Base-by-base conservation (phyloP, 2,329 filamentous ascomycete species). In the Cordyceps farinosa region DNA sequence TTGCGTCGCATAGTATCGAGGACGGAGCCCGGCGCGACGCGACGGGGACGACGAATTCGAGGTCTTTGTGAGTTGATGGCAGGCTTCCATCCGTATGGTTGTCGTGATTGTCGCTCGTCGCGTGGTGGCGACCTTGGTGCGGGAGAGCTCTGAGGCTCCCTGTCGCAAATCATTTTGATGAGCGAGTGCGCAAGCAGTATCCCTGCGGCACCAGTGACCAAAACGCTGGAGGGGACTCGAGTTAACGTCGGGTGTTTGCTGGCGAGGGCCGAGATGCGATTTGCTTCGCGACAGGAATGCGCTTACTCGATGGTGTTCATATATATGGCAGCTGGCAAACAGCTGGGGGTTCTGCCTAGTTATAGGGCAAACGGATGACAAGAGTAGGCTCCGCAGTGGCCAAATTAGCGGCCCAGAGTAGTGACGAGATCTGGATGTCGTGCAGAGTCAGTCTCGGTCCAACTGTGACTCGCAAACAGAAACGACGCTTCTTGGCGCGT, bases 1-100 rank as follows among this genome's bases (percentile, higher is more conserved):
- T 86, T 69, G 29, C 81, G 74, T 65, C 80, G 78, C 65, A 87
- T 75, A 51, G 84, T 75, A 65, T 82, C 82, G 68, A 80, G 81
- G 29, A 87, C 73, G 0, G 84, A 86, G 27, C 79, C 79, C 27
- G 74, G 71, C 51, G 79, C 77, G 0, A 77, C 73, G 62, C 70
- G 70, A 65, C 72, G 70, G 45, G 67, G 69, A 54, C 64, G 70
- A 62, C 67, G 51, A 13, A n/a, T 48, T 7, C n/a, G 40, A 1
- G 22, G 11, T 2, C 10, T n/a, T 36, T 38, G 22, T 22, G 51
- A 27, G 30, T n/a, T 27, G 4, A 22, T 5, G 30, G 32, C 13
- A 9, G 42, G 32, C 11, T 32, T 55, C 9, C n/a, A 51, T 44
- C 27, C 13, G 17, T 13, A 6, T n/a, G 34, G 27, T 40, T 3